Evolutionary conservation across 2,329 filamentous ascomycete genomes (phyloP).

Genomic region (Cadophora sp.): DNA sequence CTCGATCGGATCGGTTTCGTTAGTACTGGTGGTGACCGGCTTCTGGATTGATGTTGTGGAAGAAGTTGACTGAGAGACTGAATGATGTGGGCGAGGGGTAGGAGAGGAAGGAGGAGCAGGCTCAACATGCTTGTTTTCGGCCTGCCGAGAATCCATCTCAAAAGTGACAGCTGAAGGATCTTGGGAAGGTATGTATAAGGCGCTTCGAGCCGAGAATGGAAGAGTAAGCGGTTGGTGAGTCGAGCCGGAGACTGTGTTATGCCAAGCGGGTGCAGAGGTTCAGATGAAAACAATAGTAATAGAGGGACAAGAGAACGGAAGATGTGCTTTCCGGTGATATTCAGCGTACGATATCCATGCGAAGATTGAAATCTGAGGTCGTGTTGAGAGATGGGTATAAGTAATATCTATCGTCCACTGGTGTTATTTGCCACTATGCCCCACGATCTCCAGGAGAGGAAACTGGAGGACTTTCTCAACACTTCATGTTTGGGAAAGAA

Average conservation of each 20-base stretch:
- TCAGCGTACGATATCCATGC: conserved; percentile 5
- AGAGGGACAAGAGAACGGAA: conserved; percentile 9
- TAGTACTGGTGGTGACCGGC: background rate
- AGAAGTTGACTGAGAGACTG: background rate
- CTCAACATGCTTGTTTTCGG: conserved; percentile 10
- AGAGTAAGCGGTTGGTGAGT: background rate
- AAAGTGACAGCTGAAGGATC: background rate
- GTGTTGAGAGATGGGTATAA: conserved; percentile 10
- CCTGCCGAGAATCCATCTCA: conserved; percentile 12
- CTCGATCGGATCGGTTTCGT: background rate
- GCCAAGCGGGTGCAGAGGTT: background rate
- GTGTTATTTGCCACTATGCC: background rate
- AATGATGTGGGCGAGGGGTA: background rate
- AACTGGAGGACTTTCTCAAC: conserved; percentile 6
- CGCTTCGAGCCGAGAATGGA: conserved; percentile 9
- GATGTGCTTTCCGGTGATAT: conserved; percentile 9
- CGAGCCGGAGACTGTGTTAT: background rate
- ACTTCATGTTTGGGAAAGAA: conserved; percentile 11
- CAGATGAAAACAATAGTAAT: background rate
- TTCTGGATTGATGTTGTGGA: background rate
- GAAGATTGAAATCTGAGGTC: background rate
- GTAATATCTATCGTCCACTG: conserved; percentile 10
- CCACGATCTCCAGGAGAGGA: conserved; percentile 10
- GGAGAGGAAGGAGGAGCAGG: background rate
- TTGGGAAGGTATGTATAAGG: background rate